Evolutionary conservation across 2,329 filamentous ascomycete species (phyloP).

Genomic region (Truncatella angustata): DNA sequence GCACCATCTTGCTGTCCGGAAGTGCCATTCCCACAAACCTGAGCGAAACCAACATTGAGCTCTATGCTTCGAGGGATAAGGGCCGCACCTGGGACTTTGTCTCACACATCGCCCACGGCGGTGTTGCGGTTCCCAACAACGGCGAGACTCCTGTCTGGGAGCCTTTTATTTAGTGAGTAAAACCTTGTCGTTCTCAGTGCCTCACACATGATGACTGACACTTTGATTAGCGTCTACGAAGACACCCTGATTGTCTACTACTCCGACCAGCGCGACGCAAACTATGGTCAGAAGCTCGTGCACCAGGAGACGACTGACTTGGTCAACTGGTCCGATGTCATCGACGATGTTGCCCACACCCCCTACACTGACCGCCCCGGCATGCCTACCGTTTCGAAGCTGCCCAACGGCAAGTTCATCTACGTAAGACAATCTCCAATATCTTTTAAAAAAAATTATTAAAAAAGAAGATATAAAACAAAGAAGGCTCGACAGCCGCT

Average conservation of each 20-base stretch:
- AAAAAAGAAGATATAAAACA: no score
- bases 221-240: slow-evolving; percentile 40
- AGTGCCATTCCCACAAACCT: slow-evolving; percentile 60
- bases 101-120: slow-evolving; percentile 62
- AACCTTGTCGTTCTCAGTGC: not conserved
- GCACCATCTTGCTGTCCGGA: slow-evolving; percentile 62
- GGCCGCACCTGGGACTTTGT: slow-evolving; percentile 67
- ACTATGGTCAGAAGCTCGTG: slow-evolving; percentile 66
- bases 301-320: slow-evolving; percentile 63
- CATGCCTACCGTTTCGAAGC: slow-evolving; percentile 48
- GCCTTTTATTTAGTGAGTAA: slow-evolving; percentile 55
- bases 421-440: slow-evolving; percentile 32
- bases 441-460: not conserved
- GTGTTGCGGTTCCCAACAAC: slow-evolving; percentile 60
- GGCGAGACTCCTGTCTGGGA: slow-evolving; percentile 60
- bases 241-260: slow-evolving; percentile 65
- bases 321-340: slow-evolving; percentile 54
- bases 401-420: slow-evolving; percentile 61
- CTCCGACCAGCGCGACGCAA: slow-evolving; percentile 66
- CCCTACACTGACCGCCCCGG: slow-evolving; percentile 30
- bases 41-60: slow-evolving; percentile 63
- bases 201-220: not conserved
- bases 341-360: slow-evolving; percentile 61
- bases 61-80: slow-evolving; percentile 63
- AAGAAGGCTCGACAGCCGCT: no score